Conservation (phyloP, 2,329 filamentous ascomycete species). For the Aspergillus calidoustus region DNA sequence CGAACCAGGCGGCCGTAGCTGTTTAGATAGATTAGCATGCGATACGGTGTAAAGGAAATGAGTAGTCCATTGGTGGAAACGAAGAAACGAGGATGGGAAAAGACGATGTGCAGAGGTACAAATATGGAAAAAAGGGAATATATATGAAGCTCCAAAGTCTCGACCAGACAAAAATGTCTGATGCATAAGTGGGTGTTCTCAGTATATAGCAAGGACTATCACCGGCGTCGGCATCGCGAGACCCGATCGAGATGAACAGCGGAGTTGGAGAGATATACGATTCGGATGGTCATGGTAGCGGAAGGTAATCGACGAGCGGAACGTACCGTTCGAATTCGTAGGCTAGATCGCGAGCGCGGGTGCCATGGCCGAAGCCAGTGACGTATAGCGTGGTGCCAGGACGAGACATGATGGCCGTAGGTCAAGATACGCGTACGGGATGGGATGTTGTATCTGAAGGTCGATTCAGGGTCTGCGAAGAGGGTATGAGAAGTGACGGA, state of each 20-base stretch:
- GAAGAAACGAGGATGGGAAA: not conserved
- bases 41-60: not conserved
- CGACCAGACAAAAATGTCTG: constrained; percentile 3
- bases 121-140: not conserved
- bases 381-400: constrained; percentile 95
- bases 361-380: constrained; percentile 98
- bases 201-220: constrained; percentile 19
- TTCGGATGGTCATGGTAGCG: constrained; percentile 48
- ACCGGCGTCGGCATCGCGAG: constrained; percentile 28
- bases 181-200: constrained; percentile 15
- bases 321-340: constrained; percentile 99
- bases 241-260: constrained; percentile 43
- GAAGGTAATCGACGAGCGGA: constrained; percentile 54
- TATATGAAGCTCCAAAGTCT: not conserved
- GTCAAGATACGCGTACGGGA: not conserved
- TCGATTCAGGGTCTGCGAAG: not conserved
- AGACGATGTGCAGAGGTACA: constrained; percentile 7
- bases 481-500: constrained; percentile 8
- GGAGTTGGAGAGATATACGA: constrained; percentile 32
- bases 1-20: constrained; percentile 98
- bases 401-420: constrained; percentile 72
- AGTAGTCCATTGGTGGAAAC: not conserved
- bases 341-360: constrained; percentile 96
- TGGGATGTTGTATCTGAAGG: not conserved
- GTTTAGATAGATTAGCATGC: constrained; percentile 42